phyloP scores from a whole-genome alignment of 352 stramenopile genomes.

The Peronospora farinosa region DNA sequence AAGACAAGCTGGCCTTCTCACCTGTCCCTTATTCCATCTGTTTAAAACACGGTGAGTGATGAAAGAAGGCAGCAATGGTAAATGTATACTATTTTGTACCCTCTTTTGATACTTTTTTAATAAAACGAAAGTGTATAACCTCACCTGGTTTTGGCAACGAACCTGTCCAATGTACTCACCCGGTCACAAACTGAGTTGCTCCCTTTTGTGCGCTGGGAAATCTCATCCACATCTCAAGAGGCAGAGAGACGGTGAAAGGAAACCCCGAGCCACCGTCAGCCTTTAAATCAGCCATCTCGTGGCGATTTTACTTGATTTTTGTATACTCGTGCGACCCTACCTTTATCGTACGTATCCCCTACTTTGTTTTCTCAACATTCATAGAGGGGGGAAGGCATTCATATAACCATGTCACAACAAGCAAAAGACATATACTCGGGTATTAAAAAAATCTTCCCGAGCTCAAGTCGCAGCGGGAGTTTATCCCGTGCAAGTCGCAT shows the following conservation, averaged over 20 bases:
- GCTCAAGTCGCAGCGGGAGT: constrained; percentile 37
- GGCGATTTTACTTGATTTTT: constrained; percentile 3
- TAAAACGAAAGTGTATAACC: neutral
- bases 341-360: neutral
- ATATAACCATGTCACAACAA: constrained; percentile 51
- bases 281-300: neutral
- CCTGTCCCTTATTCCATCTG: neutral
- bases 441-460: constrained; percentile 75
- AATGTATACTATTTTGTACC: neutral
- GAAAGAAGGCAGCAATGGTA: too few relatives aligned
- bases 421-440: constrained; percentile 74
- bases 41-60: constrained; percentile 5
- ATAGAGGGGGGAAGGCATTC: neutral
- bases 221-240: constrained; percentile 26
- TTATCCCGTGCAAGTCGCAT: constrained; percentile 43
- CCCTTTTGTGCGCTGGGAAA: constrained; percentile 4
- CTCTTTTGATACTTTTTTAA: neutral
- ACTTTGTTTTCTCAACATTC: neutral
- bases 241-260: constrained; percentile 5
- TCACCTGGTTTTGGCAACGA: constrained; percentile 3
- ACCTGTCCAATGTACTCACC: neutral
- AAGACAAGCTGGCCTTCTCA: neutral
- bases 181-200: constrained; percentile 14
- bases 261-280: neutral
- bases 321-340: constrained; percentile 4